Base-by-base conservation (phyloP, 2,329 filamentous ascomycete genomes). In the Pseudogymnoascus destructans region DNA sequence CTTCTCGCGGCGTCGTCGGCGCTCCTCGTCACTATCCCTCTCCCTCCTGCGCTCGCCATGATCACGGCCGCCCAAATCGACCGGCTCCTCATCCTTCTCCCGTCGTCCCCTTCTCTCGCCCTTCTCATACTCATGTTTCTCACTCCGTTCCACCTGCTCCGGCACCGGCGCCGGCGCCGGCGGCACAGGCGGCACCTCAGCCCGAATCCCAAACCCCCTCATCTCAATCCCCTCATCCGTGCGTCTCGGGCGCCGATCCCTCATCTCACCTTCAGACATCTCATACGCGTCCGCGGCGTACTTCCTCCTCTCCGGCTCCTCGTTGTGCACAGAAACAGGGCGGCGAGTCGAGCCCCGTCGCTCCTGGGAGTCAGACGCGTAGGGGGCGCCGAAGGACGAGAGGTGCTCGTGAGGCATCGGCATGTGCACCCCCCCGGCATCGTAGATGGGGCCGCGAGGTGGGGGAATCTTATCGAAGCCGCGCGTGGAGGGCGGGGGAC, bases 391-490 rank as follows among this genome's bases (percentile, higher is more conserved):
- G 7, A 46, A 46, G 40, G 40, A 25, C 1, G 40, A 46, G 11
- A 46, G 21, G 11, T 46, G 40, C 40, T 46, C 40, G 40, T 46
- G 40, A 1, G 40, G 40, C 40, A 46, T 46, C 2, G 40, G 40
- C 40, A 46, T 46, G 40, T 46, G 21, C 40, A 46, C 25, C 1
- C 40, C 40, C 0, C 40, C 40, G 2, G 21, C 40, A 13, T 46
- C 40, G 40, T 46, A 46, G 21, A 46, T 21, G 21, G 40, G 40
- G 13, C 40, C 40, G 21, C 40, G 40, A 9, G 78, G 40, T 25
- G 78, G 73, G 63, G 79, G 79, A 62, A 87, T 79, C 70, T 81
- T 86, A 64, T 89, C 86, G 62, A 89, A 81, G 0, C 84, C 86
- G 64, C 85, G 76, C 2, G 82, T 87, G 4, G 83, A 80, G 3